phyloP scores from a whole-genome alignment of 352 stramenopile genomes.

The Phytophthora rubi region DNA sequence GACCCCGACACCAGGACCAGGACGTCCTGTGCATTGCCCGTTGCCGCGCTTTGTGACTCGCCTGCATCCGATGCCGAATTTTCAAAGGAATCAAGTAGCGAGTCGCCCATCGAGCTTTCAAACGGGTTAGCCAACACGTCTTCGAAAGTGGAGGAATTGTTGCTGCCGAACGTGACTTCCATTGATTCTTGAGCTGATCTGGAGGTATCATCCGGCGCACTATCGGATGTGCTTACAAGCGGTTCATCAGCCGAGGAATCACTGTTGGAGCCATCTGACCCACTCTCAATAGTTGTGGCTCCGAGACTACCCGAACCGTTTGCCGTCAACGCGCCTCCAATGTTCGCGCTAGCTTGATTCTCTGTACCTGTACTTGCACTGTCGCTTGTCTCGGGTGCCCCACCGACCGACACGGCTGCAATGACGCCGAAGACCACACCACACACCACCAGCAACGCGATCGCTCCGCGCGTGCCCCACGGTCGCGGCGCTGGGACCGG shows the following conservation, averaged over 20 bases:
- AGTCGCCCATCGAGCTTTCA: conserved; percentile 8
- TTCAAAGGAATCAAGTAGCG: conserved; percentile 3
- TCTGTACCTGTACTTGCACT: conserved; percentile 11
- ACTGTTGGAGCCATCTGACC: conserved; percentile 3
- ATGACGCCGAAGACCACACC: conserved; percentile 37
- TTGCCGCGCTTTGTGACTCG: conserved; percentile 8
- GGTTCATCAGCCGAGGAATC: background rate
- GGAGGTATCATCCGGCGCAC: background rate
- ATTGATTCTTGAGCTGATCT: background rate
- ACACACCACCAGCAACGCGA: conserved; percentile 31
- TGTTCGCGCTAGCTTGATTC: conserved; percentile 3
- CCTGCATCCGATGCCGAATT: conserved; percentile 1
- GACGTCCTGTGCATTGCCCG: background rate
- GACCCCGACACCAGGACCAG: background rate
- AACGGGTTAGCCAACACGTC: conserved; percentile 2
- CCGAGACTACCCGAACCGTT: conserved; percentile 19
- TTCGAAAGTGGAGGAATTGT: conserved; percentile 7
- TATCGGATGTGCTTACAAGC: background rate
- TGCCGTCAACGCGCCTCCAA: conserved; percentile 12
- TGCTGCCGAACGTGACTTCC: background rate
- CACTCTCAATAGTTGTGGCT: conserved; percentile 2
- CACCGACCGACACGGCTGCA: conserved; percentile 17
- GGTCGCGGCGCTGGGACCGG: conserved; percentile 24
- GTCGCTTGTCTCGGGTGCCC: background rate
- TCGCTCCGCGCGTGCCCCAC: conserved; percentile 32